These are phyloP conservation scores for Aschersonia sp. DNA, from an alignment of 2,329 filamentous ascomycete species.

Conservation along the genomic window DNA sequence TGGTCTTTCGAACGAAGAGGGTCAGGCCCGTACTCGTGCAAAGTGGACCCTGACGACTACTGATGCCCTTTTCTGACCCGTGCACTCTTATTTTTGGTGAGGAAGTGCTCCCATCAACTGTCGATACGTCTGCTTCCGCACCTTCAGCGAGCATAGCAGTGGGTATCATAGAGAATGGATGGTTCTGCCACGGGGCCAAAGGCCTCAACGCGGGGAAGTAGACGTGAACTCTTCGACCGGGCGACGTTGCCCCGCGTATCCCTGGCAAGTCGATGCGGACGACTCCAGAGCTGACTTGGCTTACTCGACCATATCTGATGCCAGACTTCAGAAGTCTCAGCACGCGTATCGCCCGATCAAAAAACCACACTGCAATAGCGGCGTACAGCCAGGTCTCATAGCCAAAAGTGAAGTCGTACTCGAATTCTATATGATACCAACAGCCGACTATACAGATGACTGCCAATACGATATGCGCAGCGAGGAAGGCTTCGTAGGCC, in stretches of 20 bases:
- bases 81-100: background rate
- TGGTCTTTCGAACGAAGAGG: background rate
- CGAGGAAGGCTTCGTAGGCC: background rate
- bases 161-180: background rate
- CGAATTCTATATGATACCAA: background rate
- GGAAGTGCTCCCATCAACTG: background rate
- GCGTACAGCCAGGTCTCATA: background rate
- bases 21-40: background rate
- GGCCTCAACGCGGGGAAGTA: background rate
- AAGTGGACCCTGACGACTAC: background rate
- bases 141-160: background rate
- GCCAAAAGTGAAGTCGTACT: background rate
- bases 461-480: background rate
- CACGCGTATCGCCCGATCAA: too few species aligned
- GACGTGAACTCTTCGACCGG: background rate
- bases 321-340: background rate
- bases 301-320: background rate
- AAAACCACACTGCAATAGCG: too few species aligned
- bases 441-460: background rate
- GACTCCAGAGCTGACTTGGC: background rate
- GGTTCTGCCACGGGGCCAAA: background rate
- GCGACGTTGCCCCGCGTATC: background rate
- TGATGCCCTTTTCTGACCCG: background rate
- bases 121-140: background rate
- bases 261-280: background rate